Evolutionary conservation across 108 stramenopile species (phyloP).

Genomic region (Skeletonema tropicum): DNA sequence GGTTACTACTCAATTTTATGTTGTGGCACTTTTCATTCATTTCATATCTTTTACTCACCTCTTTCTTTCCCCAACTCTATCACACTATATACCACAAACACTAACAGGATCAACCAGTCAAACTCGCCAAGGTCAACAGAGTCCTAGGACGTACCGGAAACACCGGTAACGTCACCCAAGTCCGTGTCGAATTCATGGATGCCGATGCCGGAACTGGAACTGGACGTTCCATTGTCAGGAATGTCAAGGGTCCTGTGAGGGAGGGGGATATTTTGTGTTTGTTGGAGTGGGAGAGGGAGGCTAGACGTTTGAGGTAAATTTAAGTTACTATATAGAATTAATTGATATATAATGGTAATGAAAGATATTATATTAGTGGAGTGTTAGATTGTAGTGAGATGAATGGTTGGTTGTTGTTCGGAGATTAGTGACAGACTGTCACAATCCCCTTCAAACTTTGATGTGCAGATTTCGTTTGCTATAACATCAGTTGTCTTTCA

Average conservation of each 20-base stretch:
- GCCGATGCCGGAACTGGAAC: conserved; percentile 73
- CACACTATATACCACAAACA: neutral
- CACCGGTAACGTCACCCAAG: conserved; percentile 99
- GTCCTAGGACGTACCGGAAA: conserved; percentile 99
- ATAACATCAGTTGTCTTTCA: too few relatives aligned
- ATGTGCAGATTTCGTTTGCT: too few relatives aligned
- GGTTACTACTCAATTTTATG: too few relatives aligned
- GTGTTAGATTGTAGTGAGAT: too few relatives aligned
- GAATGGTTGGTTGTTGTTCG: too few relatives aligned
- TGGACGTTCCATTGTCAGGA: conserved; percentile 96
- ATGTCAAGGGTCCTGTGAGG: conserved; percentile 99
- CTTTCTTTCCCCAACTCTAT: neutral
- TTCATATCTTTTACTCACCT: neutral
- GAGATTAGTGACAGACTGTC: too few relatives aligned
- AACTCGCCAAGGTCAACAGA: conserved; percentile 96
- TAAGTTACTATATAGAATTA: neutral
- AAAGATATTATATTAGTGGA: too few relatives aligned
- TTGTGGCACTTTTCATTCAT: neutral
- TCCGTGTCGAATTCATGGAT: conserved; percentile 99
- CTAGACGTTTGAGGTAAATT: conserved; percentile 94
- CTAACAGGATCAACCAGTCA: conserved; percentile 94
- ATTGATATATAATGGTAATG: too few relatives aligned
- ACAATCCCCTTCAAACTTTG: too few relatives aligned
- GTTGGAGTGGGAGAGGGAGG: conserved; percentile 99
- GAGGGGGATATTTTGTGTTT: conserved; percentile 99